Evolutionary conservation across 495 filamentous ascomycete species (phyloP), one percentile per base, ranked within the genome.

Genomic region (Cercophora samala): DNA sequence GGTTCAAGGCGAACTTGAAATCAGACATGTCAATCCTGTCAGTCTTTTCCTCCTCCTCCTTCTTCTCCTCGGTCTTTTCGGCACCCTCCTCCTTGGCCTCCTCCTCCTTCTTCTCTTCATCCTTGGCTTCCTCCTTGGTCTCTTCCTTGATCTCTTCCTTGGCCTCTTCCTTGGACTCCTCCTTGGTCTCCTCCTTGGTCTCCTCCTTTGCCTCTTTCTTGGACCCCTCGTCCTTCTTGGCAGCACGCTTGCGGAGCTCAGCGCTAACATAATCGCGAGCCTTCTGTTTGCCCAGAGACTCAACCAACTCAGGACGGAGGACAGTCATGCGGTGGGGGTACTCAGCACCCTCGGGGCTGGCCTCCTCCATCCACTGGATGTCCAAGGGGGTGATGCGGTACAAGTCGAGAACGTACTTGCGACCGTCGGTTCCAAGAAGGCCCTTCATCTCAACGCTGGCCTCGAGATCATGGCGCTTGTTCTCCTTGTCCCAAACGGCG

Each of bases 401-500:
- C 68, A 99, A 77, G 74, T 99, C 96, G 59, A 99, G 87, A 15
- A 97, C 94, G 75, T 99, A 99, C 75, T 97, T 97, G 66, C 96
- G 83, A 22, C 93, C 95, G 74, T 99, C 96, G 0, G 96, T 98
- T n/a, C 96, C 96, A 58, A 97, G 80, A 9, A 99, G 84, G 25
- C 96, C 96, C 83, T 99, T 99, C 23, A 96, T 99, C 80, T 99
- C 96, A 26, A 99, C 92, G 72, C 93, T 97, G 25, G 90, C 92
- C 77, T 97, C 96, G 15, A 99, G 86, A 29, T 97, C 92, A 74
- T 96, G 93, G 21, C 90, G 87, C 80, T 92, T 90, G 70, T 86
- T 86, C 64, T 97, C 91, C 83, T 97, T 98, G 79, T 99, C 96
- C 96, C 96, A 99, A 24, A 98, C 96, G 25, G 92, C 81, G 77